Conservation (phyloP, 1,284 basidiomycete species). For the Rhodotorula sp. region DNA sequence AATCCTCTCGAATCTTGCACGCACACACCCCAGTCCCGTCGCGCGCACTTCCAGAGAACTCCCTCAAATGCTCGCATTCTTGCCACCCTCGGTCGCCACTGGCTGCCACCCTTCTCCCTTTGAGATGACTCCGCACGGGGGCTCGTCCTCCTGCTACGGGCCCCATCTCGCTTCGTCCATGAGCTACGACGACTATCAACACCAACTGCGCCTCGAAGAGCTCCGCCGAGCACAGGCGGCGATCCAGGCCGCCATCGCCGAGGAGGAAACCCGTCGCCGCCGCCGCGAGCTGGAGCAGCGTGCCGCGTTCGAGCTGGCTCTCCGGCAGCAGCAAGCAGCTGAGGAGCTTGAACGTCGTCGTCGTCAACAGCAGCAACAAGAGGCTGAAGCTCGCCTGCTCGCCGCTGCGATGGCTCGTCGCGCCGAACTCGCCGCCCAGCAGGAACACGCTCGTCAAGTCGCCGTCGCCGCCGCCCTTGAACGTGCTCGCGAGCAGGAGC, state of each 20-base stretch:
- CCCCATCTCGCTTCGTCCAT: neutral
- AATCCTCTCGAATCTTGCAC: too few relatives aligned
- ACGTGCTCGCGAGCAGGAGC: slow-evolving; percentile 7
- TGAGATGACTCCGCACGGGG: neutral
- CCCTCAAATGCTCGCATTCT: too few relatives aligned
- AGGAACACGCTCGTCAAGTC: neutral
- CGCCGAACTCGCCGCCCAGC: neutral
- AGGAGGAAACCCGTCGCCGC: slow-evolving; percentile 2
- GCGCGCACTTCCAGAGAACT: too few relatives aligned
- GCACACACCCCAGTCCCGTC: too few relatives aligned
- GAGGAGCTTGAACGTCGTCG: slow-evolving; percentile 3
- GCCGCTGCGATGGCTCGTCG: slow-evolving; percentile 1
- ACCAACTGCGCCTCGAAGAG: slow-evolving; percentile 1
- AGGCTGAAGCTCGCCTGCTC: slow-evolving; percentile 4
- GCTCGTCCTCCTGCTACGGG: neutral
- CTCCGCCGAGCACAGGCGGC: slow-evolving; percentile 1
- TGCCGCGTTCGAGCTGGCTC: slow-evolving; percentile 4
- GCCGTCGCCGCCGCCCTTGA: neutral
- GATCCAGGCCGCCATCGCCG: neutral
- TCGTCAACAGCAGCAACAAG: slow-evolving; percentile 1
- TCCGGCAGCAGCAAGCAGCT: neutral
- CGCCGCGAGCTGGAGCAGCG: neutral
- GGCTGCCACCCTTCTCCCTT: slow-evolving; percentile 6
- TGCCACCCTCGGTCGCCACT: neutral
- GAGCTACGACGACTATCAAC: neutral